phyloP scores from a whole-genome alignment of 208 protist genomes.

The Wallacemonas collosoma region DNA sequence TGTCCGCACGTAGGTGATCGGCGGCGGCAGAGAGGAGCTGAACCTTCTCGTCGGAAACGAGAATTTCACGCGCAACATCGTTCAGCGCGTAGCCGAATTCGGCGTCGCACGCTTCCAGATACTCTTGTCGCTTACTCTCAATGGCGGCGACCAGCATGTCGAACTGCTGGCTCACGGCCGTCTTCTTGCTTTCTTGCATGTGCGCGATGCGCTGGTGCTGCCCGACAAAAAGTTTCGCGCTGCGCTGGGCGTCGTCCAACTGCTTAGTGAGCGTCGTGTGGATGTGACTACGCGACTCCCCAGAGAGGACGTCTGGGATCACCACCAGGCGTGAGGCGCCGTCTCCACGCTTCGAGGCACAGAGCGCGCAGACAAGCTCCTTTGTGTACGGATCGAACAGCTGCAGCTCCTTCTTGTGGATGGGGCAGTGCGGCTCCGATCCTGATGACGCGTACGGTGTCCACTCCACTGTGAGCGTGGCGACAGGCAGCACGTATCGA shows the following conservation, averaged over 20 bases:
- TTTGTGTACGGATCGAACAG: conserved; percentile 81
- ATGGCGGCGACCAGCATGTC: conserved; percentile 72
- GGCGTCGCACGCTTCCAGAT: conserved; percentile 71
- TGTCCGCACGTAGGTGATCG: conserved; percentile 65
- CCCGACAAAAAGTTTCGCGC: conserved; percentile 57
- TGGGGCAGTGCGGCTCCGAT: conserved; percentile 75
- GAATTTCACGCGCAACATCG: conserved; percentile 70
- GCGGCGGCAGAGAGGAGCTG: conserved; percentile 68
- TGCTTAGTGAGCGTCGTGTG: conserved; percentile 59
- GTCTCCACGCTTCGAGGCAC: conserved; percentile 34
- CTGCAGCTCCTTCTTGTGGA: conserved; percentile 78
- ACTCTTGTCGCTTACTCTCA: conserved; percentile 71
- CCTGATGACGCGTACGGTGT: conserved; percentile 59
- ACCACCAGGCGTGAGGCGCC: conserved; percentile 43
- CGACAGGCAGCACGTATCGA: conserved; percentile 69
- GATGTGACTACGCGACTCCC: conserved; percentile 68
- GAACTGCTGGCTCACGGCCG: conserved; percentile 77
- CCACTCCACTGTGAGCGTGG: conserved; percentile 74
- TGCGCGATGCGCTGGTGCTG: conserved; percentile 79
- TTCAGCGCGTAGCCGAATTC: conserved; percentile 69
- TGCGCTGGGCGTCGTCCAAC: conserved; percentile 56
- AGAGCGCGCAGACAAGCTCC: conserved; percentile 80
- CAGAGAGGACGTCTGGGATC: conserved; percentile 75
- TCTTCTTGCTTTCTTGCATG: conserved; percentile 63
- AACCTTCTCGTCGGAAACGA: conserved; percentile 77